A percentile compares a stretch with the other conserved stretches of the same genome.
phyloP scores from a whole-genome alignment of 2,329 filamentous ascomycete genomes.

The Penicillium sp. region DNA sequence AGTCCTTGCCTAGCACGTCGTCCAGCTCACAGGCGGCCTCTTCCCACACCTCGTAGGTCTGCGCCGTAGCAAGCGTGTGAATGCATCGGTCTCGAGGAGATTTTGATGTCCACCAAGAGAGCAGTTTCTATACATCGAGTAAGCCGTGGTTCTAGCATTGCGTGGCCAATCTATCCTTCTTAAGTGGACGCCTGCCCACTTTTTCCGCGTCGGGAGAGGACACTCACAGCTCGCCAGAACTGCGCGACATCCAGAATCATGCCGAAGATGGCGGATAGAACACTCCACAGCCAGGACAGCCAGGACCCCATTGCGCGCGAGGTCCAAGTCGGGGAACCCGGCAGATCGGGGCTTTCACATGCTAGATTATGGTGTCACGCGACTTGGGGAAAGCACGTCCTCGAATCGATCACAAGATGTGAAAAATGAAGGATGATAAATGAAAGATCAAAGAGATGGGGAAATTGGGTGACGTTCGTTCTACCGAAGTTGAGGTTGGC shows the following conservation, averaged over 20 bases:
- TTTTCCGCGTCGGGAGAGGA: conserved; percentile 1
- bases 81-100: conserved; percentile 63
- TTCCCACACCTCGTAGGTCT: conserved; percentile 80
- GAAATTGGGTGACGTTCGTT: not conserved
- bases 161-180: not conserved
- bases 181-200: not conserved
- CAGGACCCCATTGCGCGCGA: conserved; percentile 22
- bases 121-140: conserved; percentile 54
- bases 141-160: not conserved
- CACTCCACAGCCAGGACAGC: conserved; percentile 23
- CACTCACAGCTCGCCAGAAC: conserved; percentile 58
- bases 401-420: not conserved
- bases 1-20: conserved; percentile 70
- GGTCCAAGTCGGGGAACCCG: conserved; percentile 1
- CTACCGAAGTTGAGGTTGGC: not conserved
- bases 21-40: conserved; percentile 79
- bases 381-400: conserved; percentile 8
- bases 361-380: conserved; percentile 18
- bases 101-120: conserved; percentile 62
- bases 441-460: not conserved
- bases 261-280: conserved; percentile 46
- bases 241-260: conserved; percentile 58
- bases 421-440: not conserved
- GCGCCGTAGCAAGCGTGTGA: conserved; percentile 60
- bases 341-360: conserved; percentile 22